Base-by-base conservation (phyloP, 1,284 basidiomycete genomes). In the Melampsora americana region DNA sequence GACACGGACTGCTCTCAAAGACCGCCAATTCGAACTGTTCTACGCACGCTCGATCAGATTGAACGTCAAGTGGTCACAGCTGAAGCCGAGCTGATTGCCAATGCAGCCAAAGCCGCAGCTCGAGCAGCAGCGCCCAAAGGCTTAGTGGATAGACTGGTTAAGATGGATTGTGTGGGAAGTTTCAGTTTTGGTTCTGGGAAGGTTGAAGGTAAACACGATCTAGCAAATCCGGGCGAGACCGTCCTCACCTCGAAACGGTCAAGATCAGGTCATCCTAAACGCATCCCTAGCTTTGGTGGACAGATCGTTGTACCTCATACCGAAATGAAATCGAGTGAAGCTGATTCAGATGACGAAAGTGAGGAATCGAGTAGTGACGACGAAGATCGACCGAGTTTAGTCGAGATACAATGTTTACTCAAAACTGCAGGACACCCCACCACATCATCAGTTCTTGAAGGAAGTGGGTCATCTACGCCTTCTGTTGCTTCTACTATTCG, bases 51-150 rank as follows among this genome's bases (percentile, higher is more conserved):
- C 9, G 86, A 89, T 26, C 85, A 85, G 3, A 93, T 96, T 67
- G 94, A 97, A 83, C 86, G 88, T 0, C 90, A 93, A 78, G 88
- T 95, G 3, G 84, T 93, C 4, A 84, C 86, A n/a, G 86, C 90
- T 9, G 86, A 89, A 0, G 85, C 85, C 39, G 88, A 89, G 78
- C 28, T 32, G 44, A 67, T 66, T 11, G 46, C 60, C 18, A 42
- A 23, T 30, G 50, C 39, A 18, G 44, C 18, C 44, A 26, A 62
- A 28, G 66, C 28, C 2, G 59, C 16, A 42, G 50, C 39, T 42
- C 48, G 16, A 56, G n/a, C 53, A 12, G 53, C n/a, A 28, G 50
- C 50, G 4, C 18, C 50, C 5, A 53, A 53, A 23, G 50, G 50
- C 16, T 53, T 53, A 23, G 23, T 56, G 26, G 53, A 56, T n/a